These are phyloP conservation scores for Ceratobasidium sp. DNA, from an alignment of 1,284 basidiomycete genomes.

Conservation along the genomic window DNA sequence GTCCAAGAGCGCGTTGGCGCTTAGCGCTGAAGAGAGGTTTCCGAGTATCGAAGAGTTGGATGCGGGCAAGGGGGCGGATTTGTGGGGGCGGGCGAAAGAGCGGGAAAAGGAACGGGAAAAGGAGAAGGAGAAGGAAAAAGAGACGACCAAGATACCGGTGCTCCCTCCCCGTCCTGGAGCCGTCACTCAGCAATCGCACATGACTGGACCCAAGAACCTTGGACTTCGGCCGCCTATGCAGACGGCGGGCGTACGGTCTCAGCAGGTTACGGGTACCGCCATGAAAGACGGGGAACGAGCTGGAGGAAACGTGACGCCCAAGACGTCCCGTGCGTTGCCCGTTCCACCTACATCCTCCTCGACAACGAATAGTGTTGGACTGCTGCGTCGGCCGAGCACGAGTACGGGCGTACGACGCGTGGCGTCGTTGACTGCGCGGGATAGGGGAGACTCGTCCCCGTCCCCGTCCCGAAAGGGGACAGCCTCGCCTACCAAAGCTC, in stretches of 20 bases:
- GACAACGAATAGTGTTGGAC: neutral
- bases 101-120: neutral
- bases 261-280: slow-evolving; percentile 69
- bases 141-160: slow-evolving; percentile 19
- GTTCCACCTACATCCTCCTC: slow-evolving; percentile 12
- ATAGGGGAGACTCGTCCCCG: slow-evolving; percentile 1
- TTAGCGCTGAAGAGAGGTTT: slow-evolving; percentile 73
- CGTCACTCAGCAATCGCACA: slow-evolving; percentile 27
- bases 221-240: slow-evolving; percentile 33
- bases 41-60: slow-evolving; percentile 83
- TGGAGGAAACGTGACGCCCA: slow-evolving; percentile 4
- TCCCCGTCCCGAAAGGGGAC: neutral
- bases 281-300: slow-evolving; percentile 62
- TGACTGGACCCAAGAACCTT: slow-evolving; percentile 30
- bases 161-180: slow-evolving; percentile 30
- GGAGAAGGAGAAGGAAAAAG: slow-evolving; percentile 12
- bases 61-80: slow-evolving; percentile 55
- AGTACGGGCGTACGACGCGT: slow-evolving; percentile 21
- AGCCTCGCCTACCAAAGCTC: slow-evolving; percentile 32
- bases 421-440: slow-evolving; percentile 13
- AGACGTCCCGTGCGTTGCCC: slow-evolving; percentile 20
- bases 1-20: slow-evolving; percentile 39
- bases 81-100: slow-evolving; percentile 19
- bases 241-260: slow-evolving; percentile 50
- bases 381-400: slow-evolving; percentile 24